Base-by-base conservation (phyloP, 2,329 filamentous ascomycete genomes). In the Boeremia exigua region DNA sequence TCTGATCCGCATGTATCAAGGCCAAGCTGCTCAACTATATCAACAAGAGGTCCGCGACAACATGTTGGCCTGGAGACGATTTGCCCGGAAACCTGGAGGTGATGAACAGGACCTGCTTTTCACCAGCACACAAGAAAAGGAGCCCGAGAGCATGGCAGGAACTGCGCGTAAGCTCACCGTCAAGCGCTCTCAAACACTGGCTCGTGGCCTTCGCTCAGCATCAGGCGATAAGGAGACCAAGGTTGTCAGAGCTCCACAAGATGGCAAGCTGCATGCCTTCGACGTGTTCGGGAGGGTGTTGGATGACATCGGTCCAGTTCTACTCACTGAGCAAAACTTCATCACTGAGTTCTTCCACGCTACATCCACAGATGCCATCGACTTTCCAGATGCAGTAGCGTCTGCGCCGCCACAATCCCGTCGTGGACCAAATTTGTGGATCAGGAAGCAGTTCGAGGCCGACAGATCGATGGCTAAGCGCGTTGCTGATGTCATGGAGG, bases 261-360 rank as follows among this genome's bases (percentile, higher is more conserved):
- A 88, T 62, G 87, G 86, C 49, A 86, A 87, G 66, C 84, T 89
- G 54, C 83, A 90, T 62, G 86, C 91, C 0, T 94, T 88, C 65
- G 92, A 96, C 75, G 86, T 91, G 2, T 96, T 98, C 75, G 82
- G 86, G 0, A 88, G 87, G 33, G 86, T 91, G 11, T 78, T 97
- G 58, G 89, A 95, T 54, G 92, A 97, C 67, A 85, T 95, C 61
- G 79, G 93, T 39, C 91, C 89, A 6, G 82, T 96, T 52, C 87
- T 97, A 55, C 88, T 92, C 65, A 93, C 94, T 74, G 95, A 99
- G 77, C 94, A 99, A 74, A 98, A 97, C 72, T 99, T 98, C 71
- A 82, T 97, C 44, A 88, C 96, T n/a, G 92, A 96, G 65, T 95
- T 97, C 75, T 98, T 98, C 83, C 94, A 98, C 67, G 86, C 95